Evolutionary conservation across 768 basidiomycete species (phyloP).

Genomic region (Amyloporia xantha): DNA sequence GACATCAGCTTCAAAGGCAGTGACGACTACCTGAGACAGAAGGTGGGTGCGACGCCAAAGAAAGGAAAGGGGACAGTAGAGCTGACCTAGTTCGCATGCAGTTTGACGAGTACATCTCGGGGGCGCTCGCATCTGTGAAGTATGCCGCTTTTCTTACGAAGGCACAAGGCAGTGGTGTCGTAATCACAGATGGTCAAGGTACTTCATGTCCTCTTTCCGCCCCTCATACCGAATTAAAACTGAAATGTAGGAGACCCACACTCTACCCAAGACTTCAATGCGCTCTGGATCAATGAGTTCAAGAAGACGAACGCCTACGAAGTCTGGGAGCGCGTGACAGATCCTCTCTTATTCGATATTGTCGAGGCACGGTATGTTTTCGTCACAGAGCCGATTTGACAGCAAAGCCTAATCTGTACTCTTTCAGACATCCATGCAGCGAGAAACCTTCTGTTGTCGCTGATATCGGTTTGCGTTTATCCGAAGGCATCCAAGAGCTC

Average conservation of each 20-base stretch:
- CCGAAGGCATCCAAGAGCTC: constrained; percentile 91
- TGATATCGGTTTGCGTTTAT: constrained; percentile 86
- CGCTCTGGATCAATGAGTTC: constrained; percentile 84
- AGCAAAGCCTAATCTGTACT: no score
- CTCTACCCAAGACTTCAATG: constrained; percentile 76
- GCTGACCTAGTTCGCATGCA: no score
- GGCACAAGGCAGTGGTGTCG: constrained; percentile 52
- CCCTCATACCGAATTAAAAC: constrained; percentile 21
- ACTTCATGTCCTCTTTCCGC: not conserved
- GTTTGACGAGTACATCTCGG: constrained; percentile 94
- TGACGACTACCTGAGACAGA: constrained; percentile 88
- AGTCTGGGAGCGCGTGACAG: constrained; percentile 87
- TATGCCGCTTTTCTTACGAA: constrained; percentile 82
- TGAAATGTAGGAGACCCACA: constrained; percentile 40
- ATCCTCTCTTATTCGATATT: constrained; percentile 91
- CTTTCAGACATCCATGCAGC: constrained; percentile 83
- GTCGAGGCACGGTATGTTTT: constrained; percentile 81
- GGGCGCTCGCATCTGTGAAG: constrained; percentile 82
- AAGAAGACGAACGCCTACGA: constrained; percentile 81
- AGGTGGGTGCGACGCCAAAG: no score
- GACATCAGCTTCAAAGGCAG: constrained; percentile 80
- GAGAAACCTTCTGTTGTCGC: constrained; percentile 85
- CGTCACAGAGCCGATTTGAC: no score
- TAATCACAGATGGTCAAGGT: constrained; percentile 64
- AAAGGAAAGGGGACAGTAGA: no score